A percentile compares a stretch with the other conserved stretches of the same genome.
phyloP scores from a whole-genome alignment of 495 filamentous ascomycete genomes.

The Aspergillus sclerotioniger region DNA sequence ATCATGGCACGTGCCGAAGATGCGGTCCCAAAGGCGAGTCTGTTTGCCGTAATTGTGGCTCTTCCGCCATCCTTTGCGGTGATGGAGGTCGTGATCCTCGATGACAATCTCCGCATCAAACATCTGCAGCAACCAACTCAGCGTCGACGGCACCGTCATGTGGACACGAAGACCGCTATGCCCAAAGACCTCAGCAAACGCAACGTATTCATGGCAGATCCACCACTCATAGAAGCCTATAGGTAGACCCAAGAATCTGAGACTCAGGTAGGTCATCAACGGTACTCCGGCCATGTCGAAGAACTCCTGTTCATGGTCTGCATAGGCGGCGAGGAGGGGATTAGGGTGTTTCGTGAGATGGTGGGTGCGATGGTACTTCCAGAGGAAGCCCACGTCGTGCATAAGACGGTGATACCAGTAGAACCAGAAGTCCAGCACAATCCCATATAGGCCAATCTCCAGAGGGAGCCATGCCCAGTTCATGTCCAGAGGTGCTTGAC shows the following conservation, averaged over 20 bases:
- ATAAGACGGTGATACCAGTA: constrained; percentile 45
- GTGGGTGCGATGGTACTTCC: constrained; percentile 45
- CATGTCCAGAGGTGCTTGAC: constrained; percentile 15
- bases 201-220: constrained; percentile 43
- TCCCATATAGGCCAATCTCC: constrained; percentile 39
- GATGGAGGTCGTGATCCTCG: constrained; percentile 46
- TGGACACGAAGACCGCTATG: constrained; percentile 40
- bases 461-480: constrained; percentile 38
- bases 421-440: constrained; percentile 47
- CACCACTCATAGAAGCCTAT: constrained; percentile 48
- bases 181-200: constrained; percentile 40
- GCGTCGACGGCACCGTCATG: constrained; percentile 32
- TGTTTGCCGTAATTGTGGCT: constrained; percentile 47
- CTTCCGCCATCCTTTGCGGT: constrained; percentile 45
- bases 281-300: constrained; percentile 44
- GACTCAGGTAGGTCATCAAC: constrained; percentile 33
- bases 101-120: constrained; percentile 39
- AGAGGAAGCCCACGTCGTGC: constrained; percentile 41
- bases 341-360: constrained; percentile 47
- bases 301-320: constrained; percentile 45
- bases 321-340: constrained; percentile 40
- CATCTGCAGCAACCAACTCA: constrained; percentile 37
- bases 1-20: constrained; percentile 40
- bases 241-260: constrained; percentile 33
- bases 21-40: constrained; percentile 41